These are phyloP conservation scores for Periconia sp. DNA, from an alignment of 2,329 filamentous ascomycete genomes.

Conservation along the genomic window DNA sequence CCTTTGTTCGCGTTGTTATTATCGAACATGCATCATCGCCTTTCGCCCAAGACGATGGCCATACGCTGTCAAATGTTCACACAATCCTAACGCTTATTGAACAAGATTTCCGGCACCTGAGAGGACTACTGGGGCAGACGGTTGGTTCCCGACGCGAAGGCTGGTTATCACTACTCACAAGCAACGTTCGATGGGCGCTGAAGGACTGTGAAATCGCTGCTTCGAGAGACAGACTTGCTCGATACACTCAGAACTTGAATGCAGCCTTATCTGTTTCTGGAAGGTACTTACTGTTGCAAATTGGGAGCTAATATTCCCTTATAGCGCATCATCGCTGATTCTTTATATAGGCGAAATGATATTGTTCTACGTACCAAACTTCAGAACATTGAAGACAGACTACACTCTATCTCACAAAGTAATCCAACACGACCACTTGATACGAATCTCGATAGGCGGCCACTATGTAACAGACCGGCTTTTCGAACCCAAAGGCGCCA, in stretches of 20 bases:
- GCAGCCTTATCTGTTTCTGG: conserved; percentile 8
- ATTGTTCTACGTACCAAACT: conserved; percentile 1
- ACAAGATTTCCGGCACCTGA: conserved; percentile 8
- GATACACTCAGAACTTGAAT: conserved; percentile 10
- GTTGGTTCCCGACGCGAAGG: not conserved
- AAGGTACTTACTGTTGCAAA: conserved; percentile 2
- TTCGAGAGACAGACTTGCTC: conserved; percentile 3
- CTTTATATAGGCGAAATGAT: conserved; percentile 1
- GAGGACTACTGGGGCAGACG: not conserved
- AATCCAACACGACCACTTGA: not conserved
- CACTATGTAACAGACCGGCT: not conserved
- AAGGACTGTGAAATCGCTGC: conserved; percentile 3
- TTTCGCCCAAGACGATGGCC: conserved; percentile 7
- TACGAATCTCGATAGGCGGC: not conserved
- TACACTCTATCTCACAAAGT: not conserved
- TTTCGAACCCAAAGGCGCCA: not conserved
- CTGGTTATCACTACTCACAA: conserved; percentile 3
- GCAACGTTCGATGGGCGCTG: conserved; percentile 10
- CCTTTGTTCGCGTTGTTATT: conserved; percentile 5
- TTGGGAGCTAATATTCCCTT: not conserved
- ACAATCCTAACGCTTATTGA: conserved; percentile 9
- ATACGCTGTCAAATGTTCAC: conserved; percentile 8
- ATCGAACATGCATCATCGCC: conserved; percentile 6
- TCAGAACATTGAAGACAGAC: conserved; percentile 1
- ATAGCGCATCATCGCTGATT: not conserved